These are phyloP conservation scores for Boletus vermiculosoides DNA, from an alignment of 768 basidiomycete genomes.

Conservation along the genomic window DNA sequence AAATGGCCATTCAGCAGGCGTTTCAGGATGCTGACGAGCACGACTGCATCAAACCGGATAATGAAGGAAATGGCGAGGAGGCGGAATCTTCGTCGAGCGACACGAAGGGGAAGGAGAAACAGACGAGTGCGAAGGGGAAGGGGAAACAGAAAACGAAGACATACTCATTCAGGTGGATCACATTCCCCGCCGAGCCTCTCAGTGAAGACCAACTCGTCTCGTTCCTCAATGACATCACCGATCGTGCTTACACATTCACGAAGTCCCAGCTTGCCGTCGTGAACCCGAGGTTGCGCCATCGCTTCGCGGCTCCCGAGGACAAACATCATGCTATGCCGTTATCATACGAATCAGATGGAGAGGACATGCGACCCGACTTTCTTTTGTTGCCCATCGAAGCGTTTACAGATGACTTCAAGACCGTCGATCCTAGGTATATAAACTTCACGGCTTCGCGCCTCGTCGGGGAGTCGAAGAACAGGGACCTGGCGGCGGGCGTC, in stretches of 20 bases:
- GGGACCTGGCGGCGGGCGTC: not conserved
- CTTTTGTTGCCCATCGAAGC: constrained; percentile 12
- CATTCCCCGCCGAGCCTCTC: constrained; percentile 6
- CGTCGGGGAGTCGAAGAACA: constrained; percentile 5
- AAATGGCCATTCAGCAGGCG: not conserved
- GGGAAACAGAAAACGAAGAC: not conserved
- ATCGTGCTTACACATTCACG: not conserved
- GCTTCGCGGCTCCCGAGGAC: not conserved
- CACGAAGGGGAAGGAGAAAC: not conserved
- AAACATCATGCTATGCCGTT: not conserved
- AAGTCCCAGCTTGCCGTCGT: not conserved
- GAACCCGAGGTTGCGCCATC: not conserved
- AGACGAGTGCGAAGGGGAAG: too few species aligned
- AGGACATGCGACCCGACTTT: constrained; percentile 11
- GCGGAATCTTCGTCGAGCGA: too few species aligned
- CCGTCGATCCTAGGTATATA: not conserved
- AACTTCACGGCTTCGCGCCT: not conserved
- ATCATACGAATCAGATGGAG: not conserved
- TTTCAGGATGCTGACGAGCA: constrained; percentile 1
- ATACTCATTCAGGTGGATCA: constrained; percentile 7
- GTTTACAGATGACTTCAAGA: not conserved
- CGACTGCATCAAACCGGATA: not conserved
- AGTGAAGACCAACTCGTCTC: constrained; percentile 1
- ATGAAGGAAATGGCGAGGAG: not conserved
- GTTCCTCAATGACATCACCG: constrained; percentile 1